Percentiles rank a stretch among this genome's conserved stretches.
phyloP scores from a whole-genome alignment of 352 stramenopile species.

The Pythium sukuiense region DNA sequence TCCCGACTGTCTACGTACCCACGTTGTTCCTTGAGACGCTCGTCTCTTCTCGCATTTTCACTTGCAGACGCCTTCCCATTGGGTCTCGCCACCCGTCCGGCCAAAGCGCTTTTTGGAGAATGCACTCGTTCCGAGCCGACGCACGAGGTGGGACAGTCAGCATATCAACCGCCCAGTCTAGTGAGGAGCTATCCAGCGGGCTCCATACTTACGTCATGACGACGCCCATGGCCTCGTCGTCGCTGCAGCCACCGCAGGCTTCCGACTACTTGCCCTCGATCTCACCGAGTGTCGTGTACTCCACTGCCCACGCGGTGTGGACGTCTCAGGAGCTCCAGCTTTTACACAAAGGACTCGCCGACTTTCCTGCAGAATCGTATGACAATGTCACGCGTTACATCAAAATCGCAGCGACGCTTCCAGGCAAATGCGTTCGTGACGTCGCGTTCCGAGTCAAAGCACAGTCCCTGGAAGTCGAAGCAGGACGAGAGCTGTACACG shows the following conservation, averaged over 20 bases:
- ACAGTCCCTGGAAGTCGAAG: slow-evolving; percentile 28
- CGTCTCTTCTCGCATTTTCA: slow-evolving; percentile 12
- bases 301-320: slow-evolving; percentile 57
- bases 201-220: slow-evolving; percentile 5
- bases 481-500: slow-evolving; percentile 28
- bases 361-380: slow-evolving; percentile 59
- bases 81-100: not conserved
- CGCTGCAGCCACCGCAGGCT: slow-evolving; percentile 11
- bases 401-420: slow-evolving; percentile 70
- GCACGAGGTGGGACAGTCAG: not conserved
- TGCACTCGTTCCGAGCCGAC: slow-evolving; percentile 9
- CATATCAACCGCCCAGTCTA: not conserved
- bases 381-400: slow-evolving; percentile 86
- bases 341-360: slow-evolving; percentile 51
- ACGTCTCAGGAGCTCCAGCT: slow-evolving; percentile 62
- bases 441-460: slow-evolving; percentile 70
- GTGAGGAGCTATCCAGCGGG: not conserved
- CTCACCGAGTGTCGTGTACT: slow-evolving; percentile 62
- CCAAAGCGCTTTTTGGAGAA: not conserved
- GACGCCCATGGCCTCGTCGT: slow-evolving; percentile 18
- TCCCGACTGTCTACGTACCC: not conserved
- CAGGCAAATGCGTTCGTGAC: slow-evolving; percentile 71
- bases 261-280: slow-evolving; percentile 46
- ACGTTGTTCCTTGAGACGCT: slow-evolving; percentile 1
- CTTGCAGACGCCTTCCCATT: not conserved